Evolutionary conservation across 257 asterid genomes (phyloP).

Genomic region (Mitragyna speciosa): DNA sequence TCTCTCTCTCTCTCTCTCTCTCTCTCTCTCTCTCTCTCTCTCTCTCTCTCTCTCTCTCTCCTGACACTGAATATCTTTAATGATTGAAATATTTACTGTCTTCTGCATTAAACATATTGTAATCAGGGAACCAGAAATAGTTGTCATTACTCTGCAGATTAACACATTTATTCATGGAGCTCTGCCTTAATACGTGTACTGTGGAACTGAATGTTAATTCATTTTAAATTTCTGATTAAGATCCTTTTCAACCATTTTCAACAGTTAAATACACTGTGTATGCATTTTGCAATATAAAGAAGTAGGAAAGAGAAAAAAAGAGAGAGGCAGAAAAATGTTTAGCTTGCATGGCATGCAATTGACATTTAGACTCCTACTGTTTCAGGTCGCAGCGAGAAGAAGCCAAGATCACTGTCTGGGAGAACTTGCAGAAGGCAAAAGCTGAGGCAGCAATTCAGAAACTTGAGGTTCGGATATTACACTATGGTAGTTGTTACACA

Average conservation of each 20-base stretch:
- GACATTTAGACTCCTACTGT: not conserved
- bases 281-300: not conserved
- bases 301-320: not conserved
- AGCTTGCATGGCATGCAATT: not conserved
- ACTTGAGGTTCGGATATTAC: slow-evolving; percentile 29
- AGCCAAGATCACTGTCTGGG: slow-evolving; percentile 41
- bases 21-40: no score
- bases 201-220: not conserved
- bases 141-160: not conserved
- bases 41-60: no score
- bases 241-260: not conserved
- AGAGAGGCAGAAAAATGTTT: not conserved
- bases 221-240: not conserved
- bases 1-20: no score
- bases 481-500: not conserved
- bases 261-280: not conserved
- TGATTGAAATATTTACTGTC: not conserved
- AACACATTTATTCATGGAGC: not conserved
- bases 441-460: slow-evolving; percentile 39
- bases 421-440: slow-evolving; percentile 43
- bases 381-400: slow-evolving; percentile 33
- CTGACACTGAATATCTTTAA: not conserved
- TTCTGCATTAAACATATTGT: not conserved
- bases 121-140: not conserved
- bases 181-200: not conserved